phyloP scores from a whole-genome alignment of 345 rosid genomes.

The Atalantia buxifolia region DNA sequence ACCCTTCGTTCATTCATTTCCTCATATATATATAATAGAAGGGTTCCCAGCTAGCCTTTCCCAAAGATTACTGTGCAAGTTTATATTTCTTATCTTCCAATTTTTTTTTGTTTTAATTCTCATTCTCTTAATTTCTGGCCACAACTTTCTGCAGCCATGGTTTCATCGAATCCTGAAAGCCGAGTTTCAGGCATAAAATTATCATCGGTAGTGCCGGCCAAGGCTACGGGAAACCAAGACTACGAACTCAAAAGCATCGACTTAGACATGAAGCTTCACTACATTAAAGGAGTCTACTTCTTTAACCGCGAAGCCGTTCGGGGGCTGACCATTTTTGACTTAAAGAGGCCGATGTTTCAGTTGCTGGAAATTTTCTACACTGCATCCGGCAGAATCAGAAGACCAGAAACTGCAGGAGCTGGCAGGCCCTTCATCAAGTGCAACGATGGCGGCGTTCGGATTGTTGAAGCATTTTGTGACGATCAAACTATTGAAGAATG shows the following conservation, averaged over 20 bases:
- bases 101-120: not conserved
- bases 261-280: conserved; percentile 78
- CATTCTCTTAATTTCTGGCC: not conserved
- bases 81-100: not conserved
- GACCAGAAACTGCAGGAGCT: conserved; percentile 20
- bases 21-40: no score
- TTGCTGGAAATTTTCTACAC: conserved; percentile 37
- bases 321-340: conserved; percentile 33
- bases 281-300: conserved; percentile 59
- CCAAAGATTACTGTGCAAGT: no score
- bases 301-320: conserved; percentile 33
- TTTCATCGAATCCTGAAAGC: not conserved
- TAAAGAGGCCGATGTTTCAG: conserved; percentile 47
- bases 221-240: conserved; percentile 35
- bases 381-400: conserved; percentile 54
- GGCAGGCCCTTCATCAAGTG: conserved; percentile 60
- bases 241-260: conserved; percentile 47
- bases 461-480: conserved; percentile 49
- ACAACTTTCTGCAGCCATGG: not conserved
- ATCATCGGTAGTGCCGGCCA: conserved; percentile 65
- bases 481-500: conserved; percentile 47
- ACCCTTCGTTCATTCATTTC: no score
- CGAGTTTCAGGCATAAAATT: conserved; percentile 35
- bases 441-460: conserved; percentile 72
- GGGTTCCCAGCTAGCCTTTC: no score